phyloP scores from a whole-genome alignment of 2,329 filamentous ascomycete genomes.

The Aaosphaeria pasadenensis region DNA sequence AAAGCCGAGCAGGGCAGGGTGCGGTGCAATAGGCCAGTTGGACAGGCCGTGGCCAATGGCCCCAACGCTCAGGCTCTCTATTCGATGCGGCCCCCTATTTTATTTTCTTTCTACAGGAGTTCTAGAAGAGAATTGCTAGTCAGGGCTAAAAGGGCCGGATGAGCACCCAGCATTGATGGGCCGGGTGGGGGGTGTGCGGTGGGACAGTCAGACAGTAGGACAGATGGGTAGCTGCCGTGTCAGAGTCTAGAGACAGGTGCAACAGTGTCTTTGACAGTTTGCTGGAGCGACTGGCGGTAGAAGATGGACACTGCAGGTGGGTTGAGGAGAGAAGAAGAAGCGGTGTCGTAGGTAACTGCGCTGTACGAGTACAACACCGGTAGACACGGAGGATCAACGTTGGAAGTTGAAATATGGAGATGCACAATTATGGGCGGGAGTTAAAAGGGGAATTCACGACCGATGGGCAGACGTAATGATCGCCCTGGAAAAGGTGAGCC shows the following conservation, averaged over 20 bases:
- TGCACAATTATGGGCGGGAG: no score
- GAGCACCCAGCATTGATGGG: conserved; percentile 16
- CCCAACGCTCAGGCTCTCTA: conserved; percentile 11
- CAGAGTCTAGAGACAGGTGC: conserved; percentile 13
- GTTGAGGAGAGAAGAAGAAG: no score
- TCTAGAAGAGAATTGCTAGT: conserved; percentile 37
- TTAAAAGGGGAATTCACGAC: no score
- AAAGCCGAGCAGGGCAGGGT: not conserved
- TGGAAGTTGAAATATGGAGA: no score
- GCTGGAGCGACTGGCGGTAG: no score
- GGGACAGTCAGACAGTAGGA: conserved; percentile 18
- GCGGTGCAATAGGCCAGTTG: no score
- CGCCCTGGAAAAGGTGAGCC: no score
- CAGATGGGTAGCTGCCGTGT: not conserved
- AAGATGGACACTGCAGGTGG: no score
- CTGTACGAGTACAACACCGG: no score
- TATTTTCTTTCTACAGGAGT: conserved; percentile 32
- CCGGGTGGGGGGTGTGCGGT: conserved; percentile 1
- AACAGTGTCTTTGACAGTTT: conserved; percentile 1
- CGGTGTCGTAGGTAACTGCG: no score
- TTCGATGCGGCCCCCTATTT: conserved; percentile 23
- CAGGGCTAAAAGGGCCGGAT: conserved; percentile 5
- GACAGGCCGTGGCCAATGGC: conserved; percentile 2
- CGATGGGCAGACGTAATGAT: no score
- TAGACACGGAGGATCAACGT: no score